phyloP scores from a whole-genome alignment of 345 rosid genomes.

The Excoecaria agallocha region DNA sequence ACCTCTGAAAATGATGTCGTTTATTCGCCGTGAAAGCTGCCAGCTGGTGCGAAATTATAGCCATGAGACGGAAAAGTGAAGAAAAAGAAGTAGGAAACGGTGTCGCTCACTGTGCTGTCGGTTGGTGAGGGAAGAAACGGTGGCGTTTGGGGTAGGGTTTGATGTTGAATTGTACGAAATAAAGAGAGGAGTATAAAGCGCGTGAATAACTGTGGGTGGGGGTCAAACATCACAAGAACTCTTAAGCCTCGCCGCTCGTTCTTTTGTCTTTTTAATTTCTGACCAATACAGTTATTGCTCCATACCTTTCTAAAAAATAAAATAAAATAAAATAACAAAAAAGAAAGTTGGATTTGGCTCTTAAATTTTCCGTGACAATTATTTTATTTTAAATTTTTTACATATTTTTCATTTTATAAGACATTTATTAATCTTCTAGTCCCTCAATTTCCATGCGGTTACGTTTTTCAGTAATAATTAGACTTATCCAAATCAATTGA shows the following conservation, averaged over 20 bases:
- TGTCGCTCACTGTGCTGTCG: background rate
- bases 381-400: too few relatives aligned
- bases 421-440: too few relatives aligned
- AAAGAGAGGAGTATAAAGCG: background rate
- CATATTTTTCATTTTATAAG: too few relatives aligned
- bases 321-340: too few relatives aligned
- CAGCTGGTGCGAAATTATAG: background rate
- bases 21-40: background rate
- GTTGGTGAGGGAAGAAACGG: background rate
- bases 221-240: background rate
- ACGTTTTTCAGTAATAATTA: too few relatives aligned
- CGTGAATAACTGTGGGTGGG: slow-evolving; percentile 18
- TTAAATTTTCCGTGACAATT: too few relatives aligned
- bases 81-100: too few relatives aligned
- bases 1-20: background rate
- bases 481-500: too few relatives aligned
- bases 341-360: too few relatives aligned
- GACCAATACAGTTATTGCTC: too few relatives aligned
- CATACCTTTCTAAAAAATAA: too few relatives aligned
- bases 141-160: background rate
- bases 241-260: slow-evolving; percentile 14
- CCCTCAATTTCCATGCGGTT: too few relatives aligned
- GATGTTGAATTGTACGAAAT: background rate
- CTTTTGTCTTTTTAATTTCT: slow-evolving; percentile 12
- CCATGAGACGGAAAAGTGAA: background rate